These are phyloP conservation scores for Pseudopithomyces chartarum DNA, from an alignment of 2,329 filamentous ascomycete genomes.

Conservation along the genomic window DNA sequence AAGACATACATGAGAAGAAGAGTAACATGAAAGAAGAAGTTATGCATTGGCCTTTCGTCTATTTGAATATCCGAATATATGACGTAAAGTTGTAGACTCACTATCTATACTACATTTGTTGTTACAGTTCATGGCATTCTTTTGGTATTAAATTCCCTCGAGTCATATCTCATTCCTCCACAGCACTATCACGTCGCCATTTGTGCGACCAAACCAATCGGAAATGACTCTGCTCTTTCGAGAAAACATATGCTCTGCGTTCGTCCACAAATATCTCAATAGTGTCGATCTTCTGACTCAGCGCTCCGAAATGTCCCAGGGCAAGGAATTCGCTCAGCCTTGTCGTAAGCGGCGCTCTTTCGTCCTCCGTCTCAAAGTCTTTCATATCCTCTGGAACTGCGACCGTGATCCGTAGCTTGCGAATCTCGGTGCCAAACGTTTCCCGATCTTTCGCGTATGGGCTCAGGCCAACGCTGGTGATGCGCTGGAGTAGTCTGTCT, in stretches of 20 bases:
- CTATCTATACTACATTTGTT: too few relatives aligned
- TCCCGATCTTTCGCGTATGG: background rate
- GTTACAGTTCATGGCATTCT: too few relatives aligned
- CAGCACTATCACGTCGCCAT: constrained; percentile 1
- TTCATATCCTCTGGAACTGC: background rate
- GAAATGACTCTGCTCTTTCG: background rate
- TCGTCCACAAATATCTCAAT: constrained; percentile 5
- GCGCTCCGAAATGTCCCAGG: background rate
- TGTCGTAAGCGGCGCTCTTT: constrained; percentile 1
- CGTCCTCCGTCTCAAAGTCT: background rate
- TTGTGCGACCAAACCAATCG: constrained; percentile 3
- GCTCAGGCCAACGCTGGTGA: constrained; percentile 2
- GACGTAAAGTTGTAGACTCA: too few relatives aligned
- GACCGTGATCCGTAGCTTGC: background rate
- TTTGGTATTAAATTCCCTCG: too few relatives aligned
- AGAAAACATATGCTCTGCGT: background rate
- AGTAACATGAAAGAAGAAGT: too few relatives aligned
- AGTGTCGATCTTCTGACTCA: background rate
- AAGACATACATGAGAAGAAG: too few relatives aligned
- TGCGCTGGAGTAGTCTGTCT: constrained; percentile 2
- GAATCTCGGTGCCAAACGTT: background rate
- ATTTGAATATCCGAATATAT: too few relatives aligned
- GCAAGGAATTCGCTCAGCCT: background rate
- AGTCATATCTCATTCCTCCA: background rate
- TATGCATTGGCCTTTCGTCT: too few relatives aligned